Evolutionary conservation across 805 yeast genomes (phyloP).

Genomic region (Myxozyma vanderwaltii): DNA sequence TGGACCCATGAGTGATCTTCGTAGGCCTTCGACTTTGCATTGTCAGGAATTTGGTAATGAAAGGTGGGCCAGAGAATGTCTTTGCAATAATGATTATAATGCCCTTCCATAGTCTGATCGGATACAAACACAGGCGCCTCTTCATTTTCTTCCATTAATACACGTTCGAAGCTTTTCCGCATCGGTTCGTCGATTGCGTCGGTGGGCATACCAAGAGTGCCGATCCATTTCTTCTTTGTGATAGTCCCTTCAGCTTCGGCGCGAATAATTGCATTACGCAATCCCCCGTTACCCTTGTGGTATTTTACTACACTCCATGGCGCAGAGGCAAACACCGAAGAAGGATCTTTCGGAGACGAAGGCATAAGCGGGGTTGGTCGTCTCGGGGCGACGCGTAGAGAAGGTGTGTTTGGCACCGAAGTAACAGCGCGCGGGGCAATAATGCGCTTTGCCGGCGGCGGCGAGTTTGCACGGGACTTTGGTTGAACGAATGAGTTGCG

Average conservation of each 20-base stretch:
- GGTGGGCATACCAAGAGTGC: constrained; percentile 89
- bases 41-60: constrained; percentile 91
- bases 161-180: constrained; percentile 54
- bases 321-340: constrained; percentile 20
- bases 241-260: constrained; percentile 47
- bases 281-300: constrained; percentile 81
- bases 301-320: constrained; percentile 76
- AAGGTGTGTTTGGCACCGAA: constrained; percentile 15
- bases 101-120: constrained; percentile 84
- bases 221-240: constrained; percentile 67
- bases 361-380: constrained; percentile 2
- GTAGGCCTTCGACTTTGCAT: constrained; percentile 89
- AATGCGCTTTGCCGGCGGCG: constrained; percentile 35
- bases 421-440: constrained; percentile 29
- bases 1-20: constrained; percentile 94
- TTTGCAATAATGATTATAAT: constrained; percentile 87
- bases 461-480: constrained; percentile 37
- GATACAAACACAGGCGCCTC: constrained; percentile 70
- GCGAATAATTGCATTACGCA: constrained; percentile 76
- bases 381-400: constrained; percentile 20
- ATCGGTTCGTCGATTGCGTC: constrained; percentile 69
- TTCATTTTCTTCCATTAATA: constrained; percentile 49
- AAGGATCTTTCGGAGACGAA: constrained; percentile 13
- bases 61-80: constrained; percentile 96
- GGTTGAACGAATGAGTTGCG: constrained; percentile 31